Percentiles rank a stretch among this genome's conserved stretches.
phyloP scores from a whole-genome alignment of 805 yeast species.

The Cyberlindnera galapagoensis region DNA sequence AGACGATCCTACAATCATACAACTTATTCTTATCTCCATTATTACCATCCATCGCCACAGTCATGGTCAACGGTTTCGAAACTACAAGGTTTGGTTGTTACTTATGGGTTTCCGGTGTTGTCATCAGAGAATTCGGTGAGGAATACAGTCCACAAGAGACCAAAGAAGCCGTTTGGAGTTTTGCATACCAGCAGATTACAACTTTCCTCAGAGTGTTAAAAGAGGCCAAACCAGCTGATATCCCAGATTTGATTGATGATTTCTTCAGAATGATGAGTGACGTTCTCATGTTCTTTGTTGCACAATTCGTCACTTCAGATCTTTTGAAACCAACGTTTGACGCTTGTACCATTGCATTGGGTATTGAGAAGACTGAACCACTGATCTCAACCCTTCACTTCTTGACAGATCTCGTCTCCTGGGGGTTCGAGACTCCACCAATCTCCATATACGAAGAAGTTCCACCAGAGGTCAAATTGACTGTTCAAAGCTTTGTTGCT shows the following conservation, averaged over 20 bases:
- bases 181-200: conserved; percentile 60
- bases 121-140: conserved; percentile 68
- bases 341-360: conserved; percentile 49
- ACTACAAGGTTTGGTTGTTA: conserved; percentile 72
- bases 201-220: conserved; percentile 45
- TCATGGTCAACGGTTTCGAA: conserved; percentile 65
- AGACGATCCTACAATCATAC: conserved; percentile 58
- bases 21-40: conserved; percentile 50
- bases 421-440: conserved; percentile 83
- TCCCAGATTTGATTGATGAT: conserved; percentile 71
- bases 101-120: conserved; percentile 82
- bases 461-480: conserved; percentile 46
- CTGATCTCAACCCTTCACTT: conserved; percentile 65
- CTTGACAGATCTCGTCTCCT: conserved; percentile 72
- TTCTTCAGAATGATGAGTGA: conserved; percentile 77
- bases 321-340: conserved; percentile 48
- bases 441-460: conserved; percentile 55
- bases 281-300: conserved; percentile 67
- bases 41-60: conserved; percentile 56
- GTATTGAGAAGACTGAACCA: conserved; percentile 64
- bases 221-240: conserved; percentile 19
- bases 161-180: conserved; percentile 62
- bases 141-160: conserved; percentile 41
- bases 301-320: conserved; percentile 39
- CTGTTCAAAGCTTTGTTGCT: conserved; percentile 41